Conservation (phyloP, 768 basidiomycete species). For the Suillus clintonianus region DNA sequence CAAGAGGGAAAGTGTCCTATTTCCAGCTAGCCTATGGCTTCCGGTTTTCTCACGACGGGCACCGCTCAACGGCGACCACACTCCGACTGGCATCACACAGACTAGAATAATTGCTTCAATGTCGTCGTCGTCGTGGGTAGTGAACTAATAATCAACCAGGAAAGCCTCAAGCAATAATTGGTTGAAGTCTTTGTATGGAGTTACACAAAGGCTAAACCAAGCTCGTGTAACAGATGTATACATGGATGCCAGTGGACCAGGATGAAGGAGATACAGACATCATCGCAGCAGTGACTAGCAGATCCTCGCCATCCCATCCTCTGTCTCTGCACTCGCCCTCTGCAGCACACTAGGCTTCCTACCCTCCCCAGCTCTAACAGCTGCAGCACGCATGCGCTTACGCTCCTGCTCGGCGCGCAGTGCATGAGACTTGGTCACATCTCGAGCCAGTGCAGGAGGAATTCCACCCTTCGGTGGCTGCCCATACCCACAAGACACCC, state of each 20-base stretch:
- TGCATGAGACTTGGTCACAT: constrained; percentile 28
- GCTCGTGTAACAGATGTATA: not conserved
- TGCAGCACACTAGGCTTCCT: constrained; percentile 32
- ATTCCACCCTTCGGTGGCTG: constrained; percentile 31
- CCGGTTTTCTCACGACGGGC: constrained; percentile 12
- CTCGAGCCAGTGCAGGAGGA: constrained; percentile 32
- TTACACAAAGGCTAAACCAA: not conserved
- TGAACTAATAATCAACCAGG: not conserved
- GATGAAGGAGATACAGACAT: not conserved
- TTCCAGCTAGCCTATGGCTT: constrained; percentile 10
- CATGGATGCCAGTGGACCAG: not conserved
- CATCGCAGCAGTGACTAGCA: not conserved
- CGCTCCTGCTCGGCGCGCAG: constrained; percentile 26
- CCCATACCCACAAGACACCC: constrained; percentile 6
- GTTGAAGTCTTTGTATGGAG: not conserved
- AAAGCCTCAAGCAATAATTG: not conserved
- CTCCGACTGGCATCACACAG: not conserved
- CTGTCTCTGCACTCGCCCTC: not conserved
- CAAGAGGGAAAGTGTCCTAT: constrained; percentile 22
- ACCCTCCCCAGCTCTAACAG: constrained; percentile 2
- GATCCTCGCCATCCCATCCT: not conserved
- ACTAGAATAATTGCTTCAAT: not conserved
- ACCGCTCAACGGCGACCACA: not conserved
- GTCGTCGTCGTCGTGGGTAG: not conserved
- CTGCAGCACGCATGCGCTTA: constrained; percentile 17